Base-by-base conservation (phyloP, 192 early-diverging fungal species). In the Thamnidium elegans region DNA sequence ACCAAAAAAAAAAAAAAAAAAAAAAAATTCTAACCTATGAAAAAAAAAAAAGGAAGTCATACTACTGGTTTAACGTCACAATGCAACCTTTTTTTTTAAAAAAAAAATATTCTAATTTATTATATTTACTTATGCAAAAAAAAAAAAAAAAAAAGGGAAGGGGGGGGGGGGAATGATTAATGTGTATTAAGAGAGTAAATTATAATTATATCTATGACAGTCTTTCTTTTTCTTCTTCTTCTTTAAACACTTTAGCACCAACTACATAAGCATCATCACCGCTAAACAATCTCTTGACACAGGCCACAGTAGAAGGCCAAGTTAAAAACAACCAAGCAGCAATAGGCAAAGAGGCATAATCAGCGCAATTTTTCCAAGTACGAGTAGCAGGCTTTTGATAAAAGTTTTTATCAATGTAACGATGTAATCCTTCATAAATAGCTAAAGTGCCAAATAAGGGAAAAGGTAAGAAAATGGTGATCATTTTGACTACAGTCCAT, bases 251-350 rank as follows among this genome's bases (percentile, higher is more conserved):
- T 47, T 79, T 79, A 44, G 73, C 65, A 10, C 70, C 63, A 2
- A 79, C 78, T 54, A 76, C 52, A 61, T 79, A 79, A 31, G 69
- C 53, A 19, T 76, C 65, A 8, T 79, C 75, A 10, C 54, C 26
- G 36, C 67, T 63, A 5, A 45, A 56, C 17, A 79, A 52, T 3
- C 78, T 66, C 43, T 76, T 79, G 5, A 79, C 42, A 34, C 78
- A 79, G 11, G 74, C 78, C 67, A 73, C 26, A 3, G 78, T 76
- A 17, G 70, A 73, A 23, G 80, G 80, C 19, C 80, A 47, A 23
- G 80, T 81, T 68, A 81, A 72, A 34, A 79, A 81, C 43, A 81
- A 54, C 74, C 75, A 79, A n/a, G 80, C 80, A 17, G 70, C 68
- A 9, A 81, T 52, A 32, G 80, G 80, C 10, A 79, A 48, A 39